Base-by-base conservation (phyloP, 148 eudicot genomes). In the Vaccinium darrowii region DNA sequence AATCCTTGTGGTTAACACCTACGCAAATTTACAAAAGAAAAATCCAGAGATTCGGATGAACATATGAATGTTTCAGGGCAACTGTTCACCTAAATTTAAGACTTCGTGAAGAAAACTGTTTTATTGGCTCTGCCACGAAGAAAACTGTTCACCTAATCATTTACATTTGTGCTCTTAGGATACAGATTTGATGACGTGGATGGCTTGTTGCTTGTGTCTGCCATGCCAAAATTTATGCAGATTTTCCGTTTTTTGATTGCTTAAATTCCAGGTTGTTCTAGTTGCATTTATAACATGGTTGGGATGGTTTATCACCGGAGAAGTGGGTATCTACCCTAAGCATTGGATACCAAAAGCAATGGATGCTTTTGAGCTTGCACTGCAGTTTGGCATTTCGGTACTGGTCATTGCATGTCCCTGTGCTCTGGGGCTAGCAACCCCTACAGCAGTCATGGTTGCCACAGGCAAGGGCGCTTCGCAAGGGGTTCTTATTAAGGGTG, bases 371-470 rank as follows among this genome's bases (percentile, higher is more conserved):
- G 98, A 97, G 91, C 95, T 95, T 86, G 98, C 99, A 49, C 89
- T 97, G 86, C 98, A 97, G 93, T 97, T 97, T 87, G 98, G 95
- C 80, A 95, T 97, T 78, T 94, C 98, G 5, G 99, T 97, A 11
- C 88, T 97, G 87, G 98, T 97, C 56, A 96, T 97, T 85, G 99
- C 99, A 51, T 97, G 99, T 86, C 99, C 98, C 16, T 97, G 99
- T 92, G 99, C 99, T 65, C 88, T 97, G 76, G 99, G 99, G 84
- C 90, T 97, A 75, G 99, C 99, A 77, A 97, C 99, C 88, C 99
- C 99, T 81, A 97, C 99, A 53, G 99, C 99, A 15, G 95, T 97
- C 83, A 97, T 97, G 99, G 99, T 97, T 82, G 96, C 99, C 86
- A 95, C 99, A 1, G 99, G 99, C 47, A 97, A 93, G 92, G 99